A percentile compares a stretch with the other conserved stretches of the same genome.
Conservation (phyloP, 169 alveolate genomes). For the Eimeria tenella region DNA sequence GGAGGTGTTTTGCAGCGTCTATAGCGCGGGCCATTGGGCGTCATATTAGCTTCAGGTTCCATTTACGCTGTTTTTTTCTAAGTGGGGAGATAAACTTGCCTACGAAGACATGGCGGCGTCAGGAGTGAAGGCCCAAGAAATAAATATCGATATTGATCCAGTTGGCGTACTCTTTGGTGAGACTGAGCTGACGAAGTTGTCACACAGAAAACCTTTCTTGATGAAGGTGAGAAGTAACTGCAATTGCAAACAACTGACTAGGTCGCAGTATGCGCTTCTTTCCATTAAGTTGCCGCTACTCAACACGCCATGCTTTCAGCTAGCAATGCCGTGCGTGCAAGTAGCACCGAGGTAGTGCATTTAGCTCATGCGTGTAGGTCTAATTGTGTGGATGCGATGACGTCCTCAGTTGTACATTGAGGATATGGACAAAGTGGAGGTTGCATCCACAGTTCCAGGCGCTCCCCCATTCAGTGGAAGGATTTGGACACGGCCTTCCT, state of each 20-base stretch:
- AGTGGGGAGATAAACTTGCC: conserved; percentile 56
- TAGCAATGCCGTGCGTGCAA: neutral
- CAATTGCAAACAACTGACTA: no score
- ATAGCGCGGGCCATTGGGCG: neutral
- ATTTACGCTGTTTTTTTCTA: neutral
- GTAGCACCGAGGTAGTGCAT: neutral
- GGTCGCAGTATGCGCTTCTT: no score
- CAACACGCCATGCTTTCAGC: neutral
- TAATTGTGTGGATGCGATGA: neutral
- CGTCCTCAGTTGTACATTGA: conserved; percentile 34
- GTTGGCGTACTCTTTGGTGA: conserved; percentile 47
- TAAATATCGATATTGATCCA: conserved; percentile 22
- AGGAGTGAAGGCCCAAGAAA: conserved; percentile 43
- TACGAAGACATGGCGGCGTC: conserved; percentile 41
- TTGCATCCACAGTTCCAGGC: conserved; percentile 57
- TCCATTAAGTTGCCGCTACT: no score
- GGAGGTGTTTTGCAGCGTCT: neutral
- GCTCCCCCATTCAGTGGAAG: conserved; percentile 65
- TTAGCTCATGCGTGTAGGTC: neutral
- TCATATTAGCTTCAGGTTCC: neutral
- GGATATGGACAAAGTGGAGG: conserved; percentile 66
- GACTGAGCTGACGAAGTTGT: conserved; percentile 7
- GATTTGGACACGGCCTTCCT: conserved; percentile 41
- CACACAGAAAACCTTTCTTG: conserved; percentile 44
- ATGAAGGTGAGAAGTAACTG: conserved; percentile 30